Evolutionary conservation across 1,284 basidiomycete genomes (phyloP), one percentile per base, ranked within the genome.

Genomic region (Sporisorium reilianum): DNA sequence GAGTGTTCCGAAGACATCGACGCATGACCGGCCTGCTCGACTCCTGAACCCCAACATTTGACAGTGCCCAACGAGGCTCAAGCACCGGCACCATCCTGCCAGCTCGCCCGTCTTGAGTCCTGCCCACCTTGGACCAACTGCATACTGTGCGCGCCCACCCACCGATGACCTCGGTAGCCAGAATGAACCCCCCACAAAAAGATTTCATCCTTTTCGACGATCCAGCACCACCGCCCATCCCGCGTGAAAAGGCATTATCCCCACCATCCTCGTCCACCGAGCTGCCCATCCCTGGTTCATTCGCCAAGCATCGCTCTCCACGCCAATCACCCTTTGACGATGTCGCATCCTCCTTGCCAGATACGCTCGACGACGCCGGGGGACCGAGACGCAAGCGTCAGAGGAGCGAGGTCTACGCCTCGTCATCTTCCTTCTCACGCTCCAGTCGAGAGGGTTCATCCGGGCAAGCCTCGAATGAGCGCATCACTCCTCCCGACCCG

Each of bases 151-250:
- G 14, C 16, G 22, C 25, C n/a, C 38, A 41, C 25, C 38, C 12
- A 18, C 10, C 42, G 26, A 52, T 55, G 55, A 42, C 59, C 7
- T 41, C 55, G 2, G 20, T 60, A 34, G 52, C 57, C 38, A 60
- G 44, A 20, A 72, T 72, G 69, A 55, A 20, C 5, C 22, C 50
- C 18, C 55, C 61, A 16, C 66, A 64, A 28, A 71, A 72, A 40
- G 78, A 80, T 38, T 80, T 80, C 42, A 67, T 80, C 38, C 73
- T 80, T 58, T 80, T 80, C 26, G 78, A 80, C 46, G 76, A 80
- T n/a, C 62, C 64, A 0, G 38, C 70, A 3, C 57, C 71, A 5
- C 20, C n/a, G n/a, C n/a, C 59, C 12, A n/a, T 46, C 2, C 9
- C 41, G 12, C 50, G 30, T 20, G 49, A 45, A 9, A 55, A 57